Evolutionary conservation across 2,329 filamentous ascomycete species (phyloP).

Genomic region (Botrytis fragariae): DNA sequence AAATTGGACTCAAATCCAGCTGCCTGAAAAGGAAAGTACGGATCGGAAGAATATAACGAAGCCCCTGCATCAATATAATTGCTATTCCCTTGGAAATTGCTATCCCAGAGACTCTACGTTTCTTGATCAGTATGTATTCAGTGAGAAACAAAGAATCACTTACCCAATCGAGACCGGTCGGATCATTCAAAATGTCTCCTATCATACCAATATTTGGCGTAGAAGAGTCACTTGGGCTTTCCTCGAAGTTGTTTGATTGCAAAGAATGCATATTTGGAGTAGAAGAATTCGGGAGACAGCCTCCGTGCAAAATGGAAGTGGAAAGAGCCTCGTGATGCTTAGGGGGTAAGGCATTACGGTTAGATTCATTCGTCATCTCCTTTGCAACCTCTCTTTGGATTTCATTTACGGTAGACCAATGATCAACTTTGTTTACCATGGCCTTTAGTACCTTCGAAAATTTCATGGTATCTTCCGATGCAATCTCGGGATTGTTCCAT

Average conservation of each 20-base stretch:
- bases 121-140: background rate
- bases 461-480: constrained; percentile 29
- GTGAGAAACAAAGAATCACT: background rate
- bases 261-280: background rate
- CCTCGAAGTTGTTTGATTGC: background rate
- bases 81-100: constrained; percentile 8
- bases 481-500: constrained; percentile 24
- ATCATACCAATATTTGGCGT: constrained; percentile 5
- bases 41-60: background rate
- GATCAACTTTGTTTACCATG: constrained; percentile 28
- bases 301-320: background rate
- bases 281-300: background rate
- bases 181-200: constrained; percentile 8
- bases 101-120: constrained; percentile 20
- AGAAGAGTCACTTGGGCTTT: background rate
- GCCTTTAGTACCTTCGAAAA: constrained; percentile 26
- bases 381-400: background rate
- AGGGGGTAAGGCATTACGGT: background rate
- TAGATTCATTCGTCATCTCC: background rate
- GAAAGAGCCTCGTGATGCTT: background rate
- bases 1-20: background rate
- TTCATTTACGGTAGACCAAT: background rate
- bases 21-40: constrained; percentile 14
- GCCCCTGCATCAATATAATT: background rate
- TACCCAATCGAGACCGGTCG: constrained; percentile 16